Evolutionary conservation across 2,329 filamentous ascomycete species (phyloP).

Genomic region (Amesomyces nigricolor): DNA sequence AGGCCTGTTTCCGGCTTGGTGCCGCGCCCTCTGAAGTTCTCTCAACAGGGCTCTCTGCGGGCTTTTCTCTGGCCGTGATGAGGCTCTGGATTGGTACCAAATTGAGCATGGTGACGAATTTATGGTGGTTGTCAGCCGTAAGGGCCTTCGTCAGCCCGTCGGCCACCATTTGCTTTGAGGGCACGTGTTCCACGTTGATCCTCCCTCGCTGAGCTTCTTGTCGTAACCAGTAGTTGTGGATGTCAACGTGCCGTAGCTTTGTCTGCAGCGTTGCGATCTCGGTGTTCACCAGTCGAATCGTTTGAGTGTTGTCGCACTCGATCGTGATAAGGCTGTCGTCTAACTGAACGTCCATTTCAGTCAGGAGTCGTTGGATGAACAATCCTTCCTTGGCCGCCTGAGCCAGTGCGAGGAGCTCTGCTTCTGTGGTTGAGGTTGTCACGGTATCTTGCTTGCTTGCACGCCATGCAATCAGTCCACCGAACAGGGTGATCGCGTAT

Average conservation of each 20-base stretch:
- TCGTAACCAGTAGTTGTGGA: constrained; percentile 10
- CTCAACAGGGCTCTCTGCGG: too few relatives aligned
- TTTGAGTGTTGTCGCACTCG: constrained; percentile 6
- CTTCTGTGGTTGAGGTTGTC: constrained; percentile 3
- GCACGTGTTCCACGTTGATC: background rate
- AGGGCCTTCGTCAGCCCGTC: too few relatives aligned
- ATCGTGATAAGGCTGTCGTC: background rate
- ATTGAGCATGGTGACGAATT: too few relatives aligned
- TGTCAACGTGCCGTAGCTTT: constrained; percentile 11
- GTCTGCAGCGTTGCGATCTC: constrained; percentile 7
- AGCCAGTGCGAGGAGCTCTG: background rate
- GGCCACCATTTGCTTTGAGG: too few relatives aligned
- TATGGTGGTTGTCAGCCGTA: too few relatives aligned
- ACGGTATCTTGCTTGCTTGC: constrained; percentile 12
- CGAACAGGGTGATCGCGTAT: constrained; percentile 10
- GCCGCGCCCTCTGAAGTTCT: too few relatives aligned
- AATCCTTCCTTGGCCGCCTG: constrained; percentile 3
- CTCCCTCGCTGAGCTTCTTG: background rate
- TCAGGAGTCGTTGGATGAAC: background rate
- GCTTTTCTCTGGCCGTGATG: too few relatives aligned
- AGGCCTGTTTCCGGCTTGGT: too few relatives aligned
- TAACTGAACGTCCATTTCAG: background rate
- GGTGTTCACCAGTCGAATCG: constrained; percentile 3
- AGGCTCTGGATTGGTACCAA: too few relatives aligned
- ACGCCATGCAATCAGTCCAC: constrained; percentile 3